Evolutionary conservation across 257 asterid genomes (phyloP), one percentile per base, ranked within the genome.

Genomic region (Lithospermum erythrorhizon): DNA sequence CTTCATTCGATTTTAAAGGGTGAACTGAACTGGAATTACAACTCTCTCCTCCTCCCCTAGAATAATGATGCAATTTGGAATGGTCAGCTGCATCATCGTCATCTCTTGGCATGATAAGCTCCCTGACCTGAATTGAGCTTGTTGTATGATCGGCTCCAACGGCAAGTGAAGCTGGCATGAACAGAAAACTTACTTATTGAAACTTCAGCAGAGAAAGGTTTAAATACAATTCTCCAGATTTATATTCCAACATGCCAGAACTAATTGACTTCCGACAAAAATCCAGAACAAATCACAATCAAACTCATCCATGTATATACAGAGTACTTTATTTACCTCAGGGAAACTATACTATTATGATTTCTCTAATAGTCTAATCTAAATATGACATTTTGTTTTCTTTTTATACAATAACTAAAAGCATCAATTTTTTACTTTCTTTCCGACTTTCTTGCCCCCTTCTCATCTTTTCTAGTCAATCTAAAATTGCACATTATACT

Each of bases 11-110:
- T 69, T 90, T 72, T 27, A 79, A 68, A 0, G 95, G 88, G 70
- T 82, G 89, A 2, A 82, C 81, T 1, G 93, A 78, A 64, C 85
- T 86, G 18, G 85, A 83, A 79, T 81, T 81, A 25, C 80, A 55
- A 19, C 64, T 53, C n/a, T 90, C 95, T 5, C 49, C 45, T 30
- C 37, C 48, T 41, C 65, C 81, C 75, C 78, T 91, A 0, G 79
- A 61, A 65, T 60, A 72, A 30, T 69, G 74, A 68, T 78, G 85
- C 68, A 66, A 59, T 75, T 77, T 81, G 20, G 57, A 25, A 30
- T 72, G 76, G 56, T 59, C 61, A 9, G 69, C 61, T 30, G 76
- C 87, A 8, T 29, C 63, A 47, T 77, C 90, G 6, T 63, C 79
- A 37, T 29, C 83, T 61, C 72, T 91, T 67, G 54, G 55, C 4